Base-by-base conservation (phyloP, 192 early-diverging fungal species). In the Geranomyces variabilis region DNA sequence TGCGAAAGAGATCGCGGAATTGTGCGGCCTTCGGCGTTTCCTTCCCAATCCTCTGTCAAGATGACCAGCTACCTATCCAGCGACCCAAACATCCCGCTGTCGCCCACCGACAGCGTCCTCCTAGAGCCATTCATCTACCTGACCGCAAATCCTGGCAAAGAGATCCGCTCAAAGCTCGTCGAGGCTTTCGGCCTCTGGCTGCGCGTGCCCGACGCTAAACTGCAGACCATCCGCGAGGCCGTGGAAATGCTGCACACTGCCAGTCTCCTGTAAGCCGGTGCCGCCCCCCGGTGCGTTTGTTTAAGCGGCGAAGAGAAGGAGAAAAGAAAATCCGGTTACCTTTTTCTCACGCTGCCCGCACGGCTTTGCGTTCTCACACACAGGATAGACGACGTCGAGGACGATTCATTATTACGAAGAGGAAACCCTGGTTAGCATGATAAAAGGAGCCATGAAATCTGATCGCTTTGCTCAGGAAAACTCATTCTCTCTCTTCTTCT, bases 321-420 rank as follows among this genome's bases (percentile, higher is more conserved):
- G 3, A 24, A 26, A 6, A 26, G 21, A 53, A 17, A 4, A 17
- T 53, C 24, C 24, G 5, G 69, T 57, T 41, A 21, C 45, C 28
- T 41, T 12, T 22, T n/a, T 71, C 28, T 41, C 36, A 41, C 10
- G 36, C 36, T 3, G 36, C 5, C 36, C 68, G 70, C 8, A 6
- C 61, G n/a, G 36, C 5, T 14, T 28, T 28, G 26, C 51, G 51
- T 64, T 61, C 56, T 19, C 15, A 26, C 2, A 33, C 49, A 26
- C 71, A 93, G 91, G 55, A 90, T 99, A 28, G 97, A 99, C 76
- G 97, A 99, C 69, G 92, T 99, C 13, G 93, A 99, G 76, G 97
- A 99, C 70, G 90, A 88, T 62, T 96, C 94, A 0, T 86, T 87
- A 24, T 72, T 99, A 57, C 84, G 97, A 61, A 79, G 97, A 67